Base-by-base conservation (phyloP, 2,329 filamentous ascomycete species). In the Sporothrix globosa region DNA sequence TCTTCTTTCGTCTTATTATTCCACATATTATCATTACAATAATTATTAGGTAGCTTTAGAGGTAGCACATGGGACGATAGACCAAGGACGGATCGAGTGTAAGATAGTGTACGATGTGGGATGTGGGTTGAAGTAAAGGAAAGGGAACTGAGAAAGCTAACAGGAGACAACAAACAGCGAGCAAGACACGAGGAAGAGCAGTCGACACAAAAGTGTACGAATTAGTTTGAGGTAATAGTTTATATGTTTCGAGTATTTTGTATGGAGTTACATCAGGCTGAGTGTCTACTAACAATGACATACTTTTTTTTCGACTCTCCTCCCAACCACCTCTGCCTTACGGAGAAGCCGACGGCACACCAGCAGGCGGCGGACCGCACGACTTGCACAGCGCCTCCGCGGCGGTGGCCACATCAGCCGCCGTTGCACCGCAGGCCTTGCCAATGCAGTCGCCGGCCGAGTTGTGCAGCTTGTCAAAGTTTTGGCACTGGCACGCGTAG, bases 401-500 rank as follows among this genome's bases (percentile, higher is more conserved):
- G 7, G 66, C 67, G 3, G 48, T 19, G 13, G 46, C 66, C 2
- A 71, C 67, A 17, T 66, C 56, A 4, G 41, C 48, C 1, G 70
- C 70, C 13, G 41, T n/a, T 2, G 58, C 50, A 14, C 67, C 70
- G 30, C 67, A 71, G 21, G 60, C 60, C 17, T 17, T 41, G n/a
- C 27, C 46, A 48, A 69, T 69, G 67, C 70, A 71, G 11, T 61
- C 24, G 24, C 24, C 58, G 2, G 70, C 70, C 3, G 48, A 24
- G 5, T 24, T 53, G 24, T 61, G 52, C 44, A 71, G 67, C 27
- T 60, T 19, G 41, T 63, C 65, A 54, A 70, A 63, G 48, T 61
- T 70, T 52, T 67, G 63, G 69, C 71, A 72, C 53, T 72, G 71
- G 67, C 71, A 72, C 17, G 69, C 71, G 46, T 70, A 72, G 53